Conservation (phyloP, 2,329 filamentous ascomycete species). For the Alternaria arbusti region DNA sequence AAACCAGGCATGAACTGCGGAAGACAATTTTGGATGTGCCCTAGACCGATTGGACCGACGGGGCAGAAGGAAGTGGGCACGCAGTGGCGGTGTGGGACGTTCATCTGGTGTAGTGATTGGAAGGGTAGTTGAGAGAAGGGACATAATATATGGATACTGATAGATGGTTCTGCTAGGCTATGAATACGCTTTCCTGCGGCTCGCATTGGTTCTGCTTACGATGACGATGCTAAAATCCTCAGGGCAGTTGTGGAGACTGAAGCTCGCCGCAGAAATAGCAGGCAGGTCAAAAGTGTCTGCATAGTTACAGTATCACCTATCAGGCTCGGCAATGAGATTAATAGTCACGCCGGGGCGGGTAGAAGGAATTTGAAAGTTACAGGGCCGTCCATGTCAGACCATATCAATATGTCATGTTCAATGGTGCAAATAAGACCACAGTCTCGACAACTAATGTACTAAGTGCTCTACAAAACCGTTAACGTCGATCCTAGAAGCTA, state of each 20-base stretch:
- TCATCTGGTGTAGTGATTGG: slow-evolving; percentile 74
- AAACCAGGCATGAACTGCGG: slow-evolving; percentile 85
- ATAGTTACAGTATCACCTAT: neutral
- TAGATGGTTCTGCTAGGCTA: neutral
- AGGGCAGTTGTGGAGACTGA: neutral
- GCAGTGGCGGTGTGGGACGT: slow-evolving; percentile 86
- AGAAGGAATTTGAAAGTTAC: neutral
- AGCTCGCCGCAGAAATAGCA: neutral
- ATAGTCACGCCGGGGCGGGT: neutral
- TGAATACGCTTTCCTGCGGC: neutral
- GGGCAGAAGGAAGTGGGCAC: slow-evolving; percentile 84
- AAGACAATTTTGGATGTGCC: slow-evolving; percentile 70
- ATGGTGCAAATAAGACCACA: neutral
- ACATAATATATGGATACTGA: neutral
- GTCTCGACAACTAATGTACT: neutral
- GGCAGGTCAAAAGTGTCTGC: neutral
- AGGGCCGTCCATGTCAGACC: neutral
- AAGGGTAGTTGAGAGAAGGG: slow-evolving; percentile 41
- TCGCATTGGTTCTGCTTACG: neutral
- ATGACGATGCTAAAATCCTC: neutral
- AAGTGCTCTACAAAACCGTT: neutral
- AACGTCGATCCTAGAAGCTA: neutral
- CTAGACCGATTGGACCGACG: slow-evolving; percentile 78
- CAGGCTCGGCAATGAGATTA: neutral
- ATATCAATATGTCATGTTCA: neutral